A percentile compares a stretch with the other conserved stretches of the same genome.
Conservation (phyloP, 148 eudicot genomes). For the Selenicereus undatus region DNA sequence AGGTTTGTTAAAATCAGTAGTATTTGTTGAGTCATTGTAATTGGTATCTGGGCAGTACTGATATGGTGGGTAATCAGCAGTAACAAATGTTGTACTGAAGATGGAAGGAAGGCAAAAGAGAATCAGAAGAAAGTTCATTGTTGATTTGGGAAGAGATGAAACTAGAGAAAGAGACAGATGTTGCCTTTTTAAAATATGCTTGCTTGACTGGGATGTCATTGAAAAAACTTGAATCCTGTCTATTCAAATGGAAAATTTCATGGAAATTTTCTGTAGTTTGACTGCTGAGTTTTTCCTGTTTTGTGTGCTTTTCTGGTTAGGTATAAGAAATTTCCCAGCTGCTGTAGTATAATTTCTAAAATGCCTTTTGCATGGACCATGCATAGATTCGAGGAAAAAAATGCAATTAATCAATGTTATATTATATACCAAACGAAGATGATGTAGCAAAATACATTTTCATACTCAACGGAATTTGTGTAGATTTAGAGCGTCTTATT, state of each 20-base stretch:
- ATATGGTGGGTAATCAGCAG: conserved; percentile 18
- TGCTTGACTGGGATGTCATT: background rate
- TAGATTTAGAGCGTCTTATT: too few species aligned
- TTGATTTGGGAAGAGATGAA: background rate
- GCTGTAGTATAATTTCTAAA: too few species aligned
- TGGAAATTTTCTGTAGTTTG: background rate
- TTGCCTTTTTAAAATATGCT: background rate
- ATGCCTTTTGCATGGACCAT: too few species aligned
- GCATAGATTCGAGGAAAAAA: too few species aligned
- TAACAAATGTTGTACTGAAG: background rate
- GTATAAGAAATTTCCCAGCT: too few species aligned
- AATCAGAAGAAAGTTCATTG: conserved; percentile 10
- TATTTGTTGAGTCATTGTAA: background rate
- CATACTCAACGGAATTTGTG: too few species aligned
- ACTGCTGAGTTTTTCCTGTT: background rate
- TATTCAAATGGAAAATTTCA: background rate
- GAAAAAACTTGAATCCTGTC: background rate
- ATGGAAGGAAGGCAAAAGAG: background rate
- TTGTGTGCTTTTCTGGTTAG: background rate
- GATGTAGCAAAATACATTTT: too few species aligned
- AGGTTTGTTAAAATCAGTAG: background rate
- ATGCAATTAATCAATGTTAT: too few species aligned
- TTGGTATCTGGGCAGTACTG: conserved; percentile 7
- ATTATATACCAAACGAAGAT: too few species aligned
- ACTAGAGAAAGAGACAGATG: background rate